These are phyloP conservation scores for Tetradesmus obliquus DNA, from an alignment of 139 green algal species.

Conservation along the genomic window DNA sequence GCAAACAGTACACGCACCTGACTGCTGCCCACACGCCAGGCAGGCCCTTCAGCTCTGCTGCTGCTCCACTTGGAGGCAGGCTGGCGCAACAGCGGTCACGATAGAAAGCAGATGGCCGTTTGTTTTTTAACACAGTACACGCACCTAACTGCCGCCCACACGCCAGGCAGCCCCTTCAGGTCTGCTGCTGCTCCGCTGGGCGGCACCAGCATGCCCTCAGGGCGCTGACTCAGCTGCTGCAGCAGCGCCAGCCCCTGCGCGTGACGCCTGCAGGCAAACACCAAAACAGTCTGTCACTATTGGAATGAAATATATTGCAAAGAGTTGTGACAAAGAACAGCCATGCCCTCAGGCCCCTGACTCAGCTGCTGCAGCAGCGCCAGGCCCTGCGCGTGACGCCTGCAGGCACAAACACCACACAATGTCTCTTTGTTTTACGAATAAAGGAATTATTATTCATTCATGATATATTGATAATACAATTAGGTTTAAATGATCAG, in stretches of 20 bases:
- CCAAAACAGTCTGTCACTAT: not conserved
- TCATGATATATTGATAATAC: no score
- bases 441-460: no score
- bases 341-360: constrained; percentile 48
- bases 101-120: no score
- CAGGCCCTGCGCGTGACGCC: constrained; percentile 56
- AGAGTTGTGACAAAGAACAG: not conserved
- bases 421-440: no score
- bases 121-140: no score
- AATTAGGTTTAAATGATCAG: no score
- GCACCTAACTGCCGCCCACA: constrained; percentile 76
- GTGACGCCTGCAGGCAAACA: constrained; percentile 50
- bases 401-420: no score
- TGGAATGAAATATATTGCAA: no score
- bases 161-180: constrained; percentile 81
- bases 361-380: constrained; percentile 77
- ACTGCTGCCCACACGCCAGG: constrained; percentile 56
- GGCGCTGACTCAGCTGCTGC: constrained; percentile 65
- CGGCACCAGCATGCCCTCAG: constrained; percentile 26
- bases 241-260: constrained; percentile 79
- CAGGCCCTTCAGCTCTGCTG: constrained; percentile 78
- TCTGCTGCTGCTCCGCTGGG: constrained; percentile 66
- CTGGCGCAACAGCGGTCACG: no score
- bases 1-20: not conserved
- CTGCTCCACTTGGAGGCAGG: constrained; percentile 46